Evolutionary conservation across 2,329 filamentous ascomycete genomes (phyloP), one percentile per base, ranked within the genome.

Genomic region (Aspergillus felis): DNA sequence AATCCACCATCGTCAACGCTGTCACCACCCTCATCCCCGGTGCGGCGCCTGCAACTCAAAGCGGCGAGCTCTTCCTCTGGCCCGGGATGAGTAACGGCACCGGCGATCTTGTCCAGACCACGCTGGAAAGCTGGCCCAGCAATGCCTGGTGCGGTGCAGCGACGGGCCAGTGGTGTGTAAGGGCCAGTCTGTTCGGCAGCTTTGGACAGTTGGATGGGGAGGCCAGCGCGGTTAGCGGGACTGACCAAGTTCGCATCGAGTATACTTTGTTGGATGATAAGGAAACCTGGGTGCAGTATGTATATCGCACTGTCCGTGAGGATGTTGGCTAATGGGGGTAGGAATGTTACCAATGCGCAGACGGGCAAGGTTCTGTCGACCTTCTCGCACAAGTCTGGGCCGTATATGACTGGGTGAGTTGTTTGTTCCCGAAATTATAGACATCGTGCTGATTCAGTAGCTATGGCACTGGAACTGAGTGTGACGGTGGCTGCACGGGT

Each of bases 71-170:
- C 0, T 77, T 76, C 64, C 68, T 79, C 38, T 79, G 74, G 75
- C 77, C 76, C 6, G 76, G 76, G 4, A 78, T 79, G 73, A 76
- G 72, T 53, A 79, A 78, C 59, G 75, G 76, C 42, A 79, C 76
- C 3, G 75, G 76, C 1, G 72, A 79, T 51, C 65, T 79, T 17
- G 64, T 79, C 49, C 76, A 78, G 57, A 74, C 75, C 0, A 78
- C 75, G 0, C 65, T 78, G 4, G 75, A 79, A 59, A 71, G 68
- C 22, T 78, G 74, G 76, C 59, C 70, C 7, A 66, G 68, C 44
- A 78, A 78, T 59, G 61, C 62, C 14, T 79, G 75, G 76, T 78
- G 76, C 57, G 75, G 76, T 42, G 76, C 74, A 8, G 56, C 46
- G 4, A 60, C 66, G 2, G 74, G 72, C 5, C 67, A 78, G 62